These are phyloP conservation scores for Hydnomerulius pinastri DNA, from an alignment of 768 basidiomycete species.

Conservation along the genomic window DNA sequence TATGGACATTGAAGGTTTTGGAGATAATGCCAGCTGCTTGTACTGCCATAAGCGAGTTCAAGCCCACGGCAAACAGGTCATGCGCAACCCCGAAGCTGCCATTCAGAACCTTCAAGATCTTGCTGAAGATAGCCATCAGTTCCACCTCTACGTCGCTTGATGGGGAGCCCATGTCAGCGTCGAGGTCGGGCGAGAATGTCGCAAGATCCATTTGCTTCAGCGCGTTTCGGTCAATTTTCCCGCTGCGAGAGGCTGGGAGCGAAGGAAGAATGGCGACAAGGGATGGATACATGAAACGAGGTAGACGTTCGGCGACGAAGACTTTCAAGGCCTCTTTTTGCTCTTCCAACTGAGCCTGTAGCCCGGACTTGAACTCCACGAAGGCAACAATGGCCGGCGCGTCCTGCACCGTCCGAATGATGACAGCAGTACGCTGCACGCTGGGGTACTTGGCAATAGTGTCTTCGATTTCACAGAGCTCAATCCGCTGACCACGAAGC, in stretches of 20 bases:
- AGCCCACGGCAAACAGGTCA: constrained; percentile 17
- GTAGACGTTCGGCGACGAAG: constrained; percentile 15
- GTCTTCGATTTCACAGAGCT: constrained; percentile 23
- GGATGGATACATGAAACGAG: constrained; percentile 20
- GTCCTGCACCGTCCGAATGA: constrained; percentile 16
- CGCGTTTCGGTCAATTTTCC: constrained; percentile 17
- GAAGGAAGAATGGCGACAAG: constrained; percentile 13
- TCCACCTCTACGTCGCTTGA: constrained; percentile 16
- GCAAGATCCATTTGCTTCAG: constrained; percentile 14
- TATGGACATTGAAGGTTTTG: constrained; percentile 17
- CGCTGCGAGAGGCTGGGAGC: constrained; percentile 16
- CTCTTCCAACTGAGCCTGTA: neutral
- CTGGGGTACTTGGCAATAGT: constrained; percentile 12
- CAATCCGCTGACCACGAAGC: constrained; percentile 24
- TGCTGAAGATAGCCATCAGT: constrained; percentile 13
- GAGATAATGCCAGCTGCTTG: constrained; percentile 17
- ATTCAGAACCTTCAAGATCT: constrained; percentile 11
- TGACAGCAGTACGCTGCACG: constrained; percentile 12
- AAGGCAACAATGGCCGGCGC: constrained; percentile 18
- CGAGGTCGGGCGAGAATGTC: constrained; percentile 9
- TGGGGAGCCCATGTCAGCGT: constrained; percentile 11
- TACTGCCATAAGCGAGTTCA: constrained; percentile 20
- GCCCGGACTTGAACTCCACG: constrained; percentile 10
- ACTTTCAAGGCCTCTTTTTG: constrained; percentile 10
- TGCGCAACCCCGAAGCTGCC: constrained; percentile 17